Conservation (phyloP, 257 asterid genomes). For the Plantago major region DNA sequence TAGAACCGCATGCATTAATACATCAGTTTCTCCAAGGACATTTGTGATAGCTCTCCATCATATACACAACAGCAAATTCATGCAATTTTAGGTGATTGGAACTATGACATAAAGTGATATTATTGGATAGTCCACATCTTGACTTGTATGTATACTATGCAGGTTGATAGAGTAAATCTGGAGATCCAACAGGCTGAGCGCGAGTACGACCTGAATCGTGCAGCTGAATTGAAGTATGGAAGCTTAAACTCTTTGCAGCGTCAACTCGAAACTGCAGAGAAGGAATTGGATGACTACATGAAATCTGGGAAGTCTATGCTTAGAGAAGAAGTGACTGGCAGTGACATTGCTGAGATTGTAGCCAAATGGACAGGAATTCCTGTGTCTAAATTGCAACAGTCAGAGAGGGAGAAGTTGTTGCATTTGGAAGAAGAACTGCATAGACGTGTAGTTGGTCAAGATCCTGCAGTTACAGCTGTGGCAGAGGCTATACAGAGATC, state of each 20-base stretch:
- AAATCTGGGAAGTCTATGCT: conserved; percentile 91
- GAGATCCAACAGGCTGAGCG: conserved; percentile 98
- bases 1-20: no score
- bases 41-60: no score
- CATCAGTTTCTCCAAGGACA: no score
- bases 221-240: conserved; percentile 91
- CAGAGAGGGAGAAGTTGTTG: conserved; percentile 81
- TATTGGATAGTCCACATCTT: background rate
- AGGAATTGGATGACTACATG: conserved; percentile 70
- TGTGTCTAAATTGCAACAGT: conserved; percentile 75
- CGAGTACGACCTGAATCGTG: conserved; percentile 93
- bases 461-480: conserved; percentile 88
- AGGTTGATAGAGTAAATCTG: conserved; percentile 91
- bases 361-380: conserved; percentile 99
- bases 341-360: conserved; percentile 88
- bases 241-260: conserved; percentile 84
- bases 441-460: conserved; percentile 80
- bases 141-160: conserved; percentile 15
- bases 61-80: no score
- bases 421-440: conserved; percentile 83
- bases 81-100: no score
- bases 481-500: conserved; percentile 94
- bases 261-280: conserved; percentile 79
- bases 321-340: conserved; percentile 84
- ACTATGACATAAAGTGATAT: no score